These are phyloP conservation scores for Bonia amplexicaulis DNA, from an alignment of 176 grass and related monocot genomes.

Conservation along the genomic window DNA sequence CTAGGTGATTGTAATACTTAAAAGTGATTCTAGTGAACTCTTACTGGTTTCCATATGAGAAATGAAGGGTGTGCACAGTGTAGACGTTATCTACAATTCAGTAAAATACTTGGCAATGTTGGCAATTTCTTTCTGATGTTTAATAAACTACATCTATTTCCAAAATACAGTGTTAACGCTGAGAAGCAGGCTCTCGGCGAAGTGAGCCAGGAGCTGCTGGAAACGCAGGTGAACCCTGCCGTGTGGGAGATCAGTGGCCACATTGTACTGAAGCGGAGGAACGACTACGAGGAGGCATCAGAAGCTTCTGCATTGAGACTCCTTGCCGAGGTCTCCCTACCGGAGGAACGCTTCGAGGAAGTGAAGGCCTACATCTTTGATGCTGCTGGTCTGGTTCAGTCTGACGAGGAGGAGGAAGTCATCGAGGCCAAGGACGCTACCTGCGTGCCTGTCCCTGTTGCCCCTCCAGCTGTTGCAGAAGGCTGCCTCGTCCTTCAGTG, in stretches of 20 bases:
- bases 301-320: constrained; percentile 80
- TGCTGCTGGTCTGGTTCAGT: constrained; percentile 54
- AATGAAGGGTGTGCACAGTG: background rate
- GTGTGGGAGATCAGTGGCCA: constrained; percentile 99
- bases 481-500: constrained; percentile 82
- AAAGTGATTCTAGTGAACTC: background rate
- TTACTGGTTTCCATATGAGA: background rate
- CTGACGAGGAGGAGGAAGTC: constrained; percentile 14
- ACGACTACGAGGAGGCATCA: constrained; percentile 78
- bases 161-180: constrained; percentile 69
- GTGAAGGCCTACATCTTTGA: constrained; percentile 78
- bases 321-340: constrained; percentile 81
- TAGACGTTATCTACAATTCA: background rate
- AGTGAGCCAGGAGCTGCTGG: constrained; percentile 84
- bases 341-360: constrained; percentile 88
- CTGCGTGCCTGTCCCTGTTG: background rate
- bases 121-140: background rate
- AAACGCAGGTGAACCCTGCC: constrained; percentile 95
- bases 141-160: background rate
- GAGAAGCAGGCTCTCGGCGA: constrained; percentile 96
- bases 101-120: background rate
- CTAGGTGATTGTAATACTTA: background rate
- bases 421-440: constrained; percentile 16
- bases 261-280: constrained; percentile 84
- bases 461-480: constrained; percentile 43